phyloP scores from a whole-genome alignment of 2,329 filamentous ascomycete genomes.

The Westerdykella ornata region DNA sequence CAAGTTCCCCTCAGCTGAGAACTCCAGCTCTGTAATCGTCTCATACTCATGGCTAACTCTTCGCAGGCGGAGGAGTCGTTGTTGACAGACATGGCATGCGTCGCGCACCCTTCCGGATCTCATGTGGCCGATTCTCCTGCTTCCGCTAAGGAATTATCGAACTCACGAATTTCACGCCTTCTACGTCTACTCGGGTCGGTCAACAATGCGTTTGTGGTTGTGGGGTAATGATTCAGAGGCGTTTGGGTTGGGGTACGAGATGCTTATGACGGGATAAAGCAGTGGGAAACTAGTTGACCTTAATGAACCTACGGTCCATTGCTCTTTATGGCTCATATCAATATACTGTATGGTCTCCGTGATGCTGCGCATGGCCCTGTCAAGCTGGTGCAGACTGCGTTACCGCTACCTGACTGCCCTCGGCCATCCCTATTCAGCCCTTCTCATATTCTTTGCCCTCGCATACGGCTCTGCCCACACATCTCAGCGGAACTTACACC shows the following conservation, averaged over 20 bases:
- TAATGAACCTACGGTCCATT: not conserved
- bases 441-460: too few relatives aligned
- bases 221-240: too few relatives aligned
- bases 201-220: not conserved
- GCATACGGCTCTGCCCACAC: too few relatives aligned
- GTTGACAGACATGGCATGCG: constrained; percentile 49
- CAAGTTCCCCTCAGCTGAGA: constrained; percentile 17
- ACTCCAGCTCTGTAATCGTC: not conserved
- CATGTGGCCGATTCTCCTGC: constrained; percentile 47
- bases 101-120: constrained; percentile 47
- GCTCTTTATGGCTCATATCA: not conserved
- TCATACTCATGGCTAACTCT: not conserved
- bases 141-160: constrained; percentile 42
- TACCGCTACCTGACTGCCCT: too few relatives aligned
- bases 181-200: not conserved
- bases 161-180: constrained; percentile 16
- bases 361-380: not conserved
- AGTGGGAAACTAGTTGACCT: not conserved
- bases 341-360: not conserved
- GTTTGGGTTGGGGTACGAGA: not conserved
- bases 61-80: constrained; percentile 44
- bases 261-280: not conserved
- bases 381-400: too few relatives aligned
- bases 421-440: too few relatives aligned
- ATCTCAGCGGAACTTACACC: too few relatives aligned